A percentile compares a stretch with the other conserved stretches of the same genome.
phyloP scores from a whole-genome alignment of 805 yeast species.

The Pichia pseudocactophila region DNA sequence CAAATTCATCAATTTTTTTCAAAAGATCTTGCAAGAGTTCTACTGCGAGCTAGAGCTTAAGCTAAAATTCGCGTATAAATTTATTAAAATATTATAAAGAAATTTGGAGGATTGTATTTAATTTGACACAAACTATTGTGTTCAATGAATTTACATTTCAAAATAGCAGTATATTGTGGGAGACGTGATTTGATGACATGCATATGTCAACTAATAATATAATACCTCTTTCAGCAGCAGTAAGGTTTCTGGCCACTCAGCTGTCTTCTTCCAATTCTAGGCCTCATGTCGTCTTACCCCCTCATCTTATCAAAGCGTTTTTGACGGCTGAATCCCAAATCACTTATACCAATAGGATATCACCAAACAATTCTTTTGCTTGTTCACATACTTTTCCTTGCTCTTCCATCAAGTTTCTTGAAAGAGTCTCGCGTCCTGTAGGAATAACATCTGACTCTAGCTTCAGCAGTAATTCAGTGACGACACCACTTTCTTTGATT shows the following conservation, averaged over 20 bases:
- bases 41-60: no score
- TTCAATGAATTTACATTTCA: no score
- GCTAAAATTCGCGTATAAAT: no score
- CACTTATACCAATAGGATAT: constrained; percentile 10
- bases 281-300: constrained; percentile 6
- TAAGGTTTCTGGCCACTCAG: constrained; percentile 9
- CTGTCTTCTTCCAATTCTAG: not conserved
- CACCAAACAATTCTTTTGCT: constrained; percentile 10
- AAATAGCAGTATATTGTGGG: no score
- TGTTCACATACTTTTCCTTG: constrained; percentile 1
- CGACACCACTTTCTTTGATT: not conserved
- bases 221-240: constrained; percentile 5
- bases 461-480: not conserved
- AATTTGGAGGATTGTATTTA: no score
- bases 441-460: not conserved
- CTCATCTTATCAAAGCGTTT: constrained; percentile 7
- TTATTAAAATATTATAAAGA: no score
- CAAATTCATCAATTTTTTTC: no score
- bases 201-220: not conserved
- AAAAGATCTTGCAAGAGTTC: no score
- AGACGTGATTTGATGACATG: not conserved
- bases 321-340: constrained; percentile 8
- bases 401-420: constrained; percentile 1
- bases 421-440: not conserved
- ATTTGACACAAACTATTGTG: no score